Evolutionary conservation across 768 basidiomycete species (phyloP), one percentile per base, ranked within the genome.

Genomic region (Boletus sp.): DNA sequence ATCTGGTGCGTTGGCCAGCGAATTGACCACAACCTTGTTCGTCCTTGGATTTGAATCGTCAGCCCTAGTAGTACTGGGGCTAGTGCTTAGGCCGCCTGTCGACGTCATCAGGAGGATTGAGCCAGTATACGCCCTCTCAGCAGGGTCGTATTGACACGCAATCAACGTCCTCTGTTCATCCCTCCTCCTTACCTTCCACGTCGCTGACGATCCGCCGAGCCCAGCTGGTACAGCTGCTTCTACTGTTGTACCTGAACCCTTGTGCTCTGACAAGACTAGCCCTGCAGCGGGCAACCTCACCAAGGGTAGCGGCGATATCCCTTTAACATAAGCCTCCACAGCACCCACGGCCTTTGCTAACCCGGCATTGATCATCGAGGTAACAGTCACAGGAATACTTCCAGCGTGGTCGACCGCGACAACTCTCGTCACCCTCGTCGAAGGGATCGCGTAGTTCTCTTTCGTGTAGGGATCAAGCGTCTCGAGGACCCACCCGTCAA

Each of bases 401-500:
- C 93, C 95, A 9, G 86, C 85, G 64, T 87, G 93, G 70, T 98
- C 95, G 54, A 94, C 80, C 1, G 90, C 88, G 4, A 90, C 83
- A 38, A 96, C 76, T 53, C 90, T 79, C 41, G 89, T 93, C 69
- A 92, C 95, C 44, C 88, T 74, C 37, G 94, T 92, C 4, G 93
- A 97, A 1, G 95, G 97, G 42, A 98, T 96, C 13, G 92, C 82
- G 65, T 93, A 96, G 59, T 92, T 93, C 71, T 96, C 93, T 56
- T 86, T 87, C 23, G 92, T 88, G 61, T 98, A 98, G 0, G 95
- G 94, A 65, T 98, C 96, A 44, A 98, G 80, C 4, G 96, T 98
- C 75, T 99, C 94, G 63, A 97, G 72, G 32, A 96, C 84, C 97
- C 97, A 99, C 2, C 90, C 96, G 64, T 98, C 94, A 7, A 99